Evolutionary conservation across 768 basidiomycete species (phyloP).

Genomic region (Candolleomyces eurysporus): DNA sequence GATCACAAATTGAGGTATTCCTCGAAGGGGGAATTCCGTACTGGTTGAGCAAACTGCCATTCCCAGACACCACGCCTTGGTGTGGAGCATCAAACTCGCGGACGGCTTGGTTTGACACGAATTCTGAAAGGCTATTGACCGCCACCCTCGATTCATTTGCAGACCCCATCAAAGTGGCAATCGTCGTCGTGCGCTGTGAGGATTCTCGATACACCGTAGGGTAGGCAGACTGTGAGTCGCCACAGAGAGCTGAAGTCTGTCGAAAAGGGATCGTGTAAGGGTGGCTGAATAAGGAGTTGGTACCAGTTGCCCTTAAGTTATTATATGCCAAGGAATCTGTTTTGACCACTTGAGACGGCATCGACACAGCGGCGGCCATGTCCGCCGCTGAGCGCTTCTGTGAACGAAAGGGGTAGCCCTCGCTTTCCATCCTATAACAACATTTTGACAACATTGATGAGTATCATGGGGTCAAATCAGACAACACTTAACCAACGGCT

Average conservation of each 20-base stretch:
- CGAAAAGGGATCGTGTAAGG: not conserved
- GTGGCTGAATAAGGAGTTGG: too few relatives aligned
- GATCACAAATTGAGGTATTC: not conserved
- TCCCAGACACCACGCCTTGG: not conserved
- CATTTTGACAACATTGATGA: too few relatives aligned
- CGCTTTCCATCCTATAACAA: too few relatives aligned
- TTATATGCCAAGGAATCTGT: not conserved
- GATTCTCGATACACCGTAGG: slow-evolving; percentile 18
- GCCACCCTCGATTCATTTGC: not conserved
- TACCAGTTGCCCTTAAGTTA: not conserved
- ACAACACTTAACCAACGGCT: too few relatives aligned
- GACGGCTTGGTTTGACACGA: not conserved
- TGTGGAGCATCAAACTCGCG: slow-evolving; percentile 9
- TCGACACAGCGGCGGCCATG: too few relatives aligned
- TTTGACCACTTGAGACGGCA: not conserved
- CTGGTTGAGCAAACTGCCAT: not conserved
- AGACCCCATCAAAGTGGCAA: not conserved
- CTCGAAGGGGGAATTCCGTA: not conserved
- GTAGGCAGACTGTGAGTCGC: not conserved
- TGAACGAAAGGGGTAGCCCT: too few relatives aligned
- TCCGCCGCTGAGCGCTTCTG: too few relatives aligned
- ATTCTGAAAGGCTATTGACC: not conserved
- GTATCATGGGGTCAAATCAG: too few relatives aligned
- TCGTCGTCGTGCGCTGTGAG: slow-evolving; percentile 15
- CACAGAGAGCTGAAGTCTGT: not conserved